Evolutionary conservation across 306 rosid genomes (phyloP), one percentile per base, ranked within the genome.

Genomic region (Lathyrus tuberosus): DNA sequence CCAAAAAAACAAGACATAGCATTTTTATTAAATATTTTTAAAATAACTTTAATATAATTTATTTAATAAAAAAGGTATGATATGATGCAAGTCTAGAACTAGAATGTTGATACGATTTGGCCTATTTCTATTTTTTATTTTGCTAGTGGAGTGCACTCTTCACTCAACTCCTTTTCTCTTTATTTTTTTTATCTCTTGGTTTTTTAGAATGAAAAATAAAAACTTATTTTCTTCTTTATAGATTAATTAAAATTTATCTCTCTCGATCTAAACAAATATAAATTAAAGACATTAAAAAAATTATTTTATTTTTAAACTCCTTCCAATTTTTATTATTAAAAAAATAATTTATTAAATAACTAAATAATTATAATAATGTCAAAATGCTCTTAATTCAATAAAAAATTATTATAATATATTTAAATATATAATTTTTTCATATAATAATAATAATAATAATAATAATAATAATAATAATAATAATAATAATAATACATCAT

Each of bases 1-100:
- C 35, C 12, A 11, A 22, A 24, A 54, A 24, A 12, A 6, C n/a
- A 26, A 56, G 5, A 54, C 5, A 56, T 53, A 26, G 0, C 24
- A 11, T 51, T 49, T 18, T 51, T 17, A 20, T 2, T 54, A 54
- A 20, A 53, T 54, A 53, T 54, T 24, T 54, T 53, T 24, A 24
- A 54, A 54, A 12, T 1, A 54, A 24, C 61, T 54, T 54, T 24
- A 24, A 28, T 17, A 18, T 13, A 57, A 28, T 13, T 57, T 56
- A 56, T 26, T 57, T 12, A 26, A 57, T 28, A 28, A 57, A 57
- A 6, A 57, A 14, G 17, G 18, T 57, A 24, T 13, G 40, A 57
- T 13, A 10, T 13, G 62, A 57, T 57, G n/a, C 13, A 57, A 57
- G 62, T 26, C 62, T 57, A 57, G 38, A 28, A 56, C 62, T 24